phyloP scores from a whole-genome alignment of 2,329 filamentous ascomycete genomes.

The Botrytis medusae region DNA sequence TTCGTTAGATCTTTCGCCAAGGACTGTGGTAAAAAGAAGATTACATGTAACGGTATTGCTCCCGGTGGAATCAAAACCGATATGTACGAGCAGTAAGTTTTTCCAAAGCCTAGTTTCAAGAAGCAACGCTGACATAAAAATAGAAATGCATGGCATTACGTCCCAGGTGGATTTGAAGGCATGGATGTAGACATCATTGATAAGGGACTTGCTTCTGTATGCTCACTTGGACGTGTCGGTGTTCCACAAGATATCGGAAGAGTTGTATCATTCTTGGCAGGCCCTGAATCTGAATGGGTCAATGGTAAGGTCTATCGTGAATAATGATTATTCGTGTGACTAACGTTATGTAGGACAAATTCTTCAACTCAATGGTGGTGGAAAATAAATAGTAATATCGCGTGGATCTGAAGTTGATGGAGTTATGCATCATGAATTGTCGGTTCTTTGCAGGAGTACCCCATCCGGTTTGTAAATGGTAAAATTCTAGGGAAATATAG shows the following conservation, averaged over 20 bases:
- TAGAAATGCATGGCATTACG: constrained; percentile 59
- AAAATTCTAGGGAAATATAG: not conserved
- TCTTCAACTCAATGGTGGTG: constrained; percentile 23
- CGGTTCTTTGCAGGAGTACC: not conserved
- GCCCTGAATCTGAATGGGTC: constrained; percentile 52
- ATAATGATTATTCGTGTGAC: not conserved
- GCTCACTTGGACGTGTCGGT: constrained; percentile 62
- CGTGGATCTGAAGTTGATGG: not conserved
- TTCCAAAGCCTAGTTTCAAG: not conserved
- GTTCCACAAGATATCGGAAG: constrained; percentile 66
- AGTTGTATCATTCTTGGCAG: constrained; percentile 59
- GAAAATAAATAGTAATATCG: constrained; percentile 14
- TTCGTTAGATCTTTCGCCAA: constrained; percentile 70
- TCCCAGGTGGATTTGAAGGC: constrained; percentile 51
- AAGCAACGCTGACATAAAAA: not conserved
- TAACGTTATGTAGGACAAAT: constrained; percentile 23
- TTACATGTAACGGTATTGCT: constrained; percentile 66
- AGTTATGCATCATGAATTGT: constrained; percentile 9
- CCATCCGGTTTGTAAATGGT: not conserved
- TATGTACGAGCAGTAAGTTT: constrained; percentile 59
- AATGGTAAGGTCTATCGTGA: constrained; percentile 25
- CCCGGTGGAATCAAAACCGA: constrained; percentile 65
- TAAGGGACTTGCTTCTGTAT: constrained; percentile 56
- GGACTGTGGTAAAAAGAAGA: constrained; percentile 58
- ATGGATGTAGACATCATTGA: constrained; percentile 57